Evolutionary conservation across 257 asterid genomes (phyloP).

Genomic region (Nicotiana noctiflora): DNA sequence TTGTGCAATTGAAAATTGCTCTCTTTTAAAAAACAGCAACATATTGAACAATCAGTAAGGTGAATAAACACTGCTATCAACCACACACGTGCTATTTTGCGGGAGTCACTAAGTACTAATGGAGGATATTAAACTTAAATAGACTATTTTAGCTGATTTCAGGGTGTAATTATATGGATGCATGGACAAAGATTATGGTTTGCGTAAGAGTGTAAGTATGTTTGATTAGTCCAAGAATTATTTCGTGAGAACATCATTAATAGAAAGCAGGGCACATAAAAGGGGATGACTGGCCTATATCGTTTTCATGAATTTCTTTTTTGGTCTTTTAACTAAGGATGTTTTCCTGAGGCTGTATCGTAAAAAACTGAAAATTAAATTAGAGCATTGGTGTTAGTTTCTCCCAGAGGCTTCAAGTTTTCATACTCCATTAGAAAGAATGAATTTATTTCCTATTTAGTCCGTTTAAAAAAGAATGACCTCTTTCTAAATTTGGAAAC

Average conservation of each 20-base stretch:
- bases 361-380: not conserved
- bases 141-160: not conserved
- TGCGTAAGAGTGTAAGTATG: not conserved
- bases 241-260: not conserved
- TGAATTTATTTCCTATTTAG: too few species aligned
- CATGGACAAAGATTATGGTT: conserved; percentile 3
- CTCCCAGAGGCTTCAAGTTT: not conserved
- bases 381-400: not conserved
- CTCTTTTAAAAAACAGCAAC: not conserved
- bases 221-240: not conserved
- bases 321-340: not conserved
- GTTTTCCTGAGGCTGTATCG: not conserved
- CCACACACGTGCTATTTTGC: not conserved
- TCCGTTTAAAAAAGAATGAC: too few species aligned
- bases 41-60: not conserved
- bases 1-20: conserved; percentile 4
- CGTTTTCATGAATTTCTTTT: not conserved
- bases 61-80: not conserved
- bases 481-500: too few species aligned
- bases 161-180: not conserved
- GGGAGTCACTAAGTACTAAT: not conserved
- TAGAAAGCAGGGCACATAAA: not conserved
- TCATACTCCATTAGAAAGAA: not conserved
- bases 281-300: not conserved
- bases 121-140: not conserved